These are phyloP conservation scores for Vaccinium vitisidaea DNA, from an alignment of 148 eudicot genomes.

Conservation along the genomic window DNA sequence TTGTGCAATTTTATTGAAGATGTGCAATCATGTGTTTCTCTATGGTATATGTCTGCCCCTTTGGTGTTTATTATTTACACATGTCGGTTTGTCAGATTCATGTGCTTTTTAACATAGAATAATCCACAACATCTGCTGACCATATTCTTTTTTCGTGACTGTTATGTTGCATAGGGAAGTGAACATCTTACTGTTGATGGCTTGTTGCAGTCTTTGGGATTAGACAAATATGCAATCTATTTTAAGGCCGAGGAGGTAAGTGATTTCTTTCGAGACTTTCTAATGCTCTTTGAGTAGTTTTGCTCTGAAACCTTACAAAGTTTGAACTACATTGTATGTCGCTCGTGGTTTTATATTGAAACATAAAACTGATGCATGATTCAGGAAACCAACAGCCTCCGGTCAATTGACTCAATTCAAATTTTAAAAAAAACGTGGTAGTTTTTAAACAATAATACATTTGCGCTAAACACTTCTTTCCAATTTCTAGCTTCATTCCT, in stretches of 20 bases:
- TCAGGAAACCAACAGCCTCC: too few relatives aligned
- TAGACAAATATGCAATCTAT: constrained; percentile 61
- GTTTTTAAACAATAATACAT: background rate
- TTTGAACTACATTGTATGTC: background rate
- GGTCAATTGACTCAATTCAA: background rate
- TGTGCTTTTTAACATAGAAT: background rate
- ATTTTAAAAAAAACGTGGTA: background rate
- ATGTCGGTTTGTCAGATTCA: background rate
- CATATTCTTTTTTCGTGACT: constrained; percentile 6
- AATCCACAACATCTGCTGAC: background rate
- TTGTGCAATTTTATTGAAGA: background rate
- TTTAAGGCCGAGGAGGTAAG: constrained; percentile 93
- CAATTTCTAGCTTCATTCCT: background rate
- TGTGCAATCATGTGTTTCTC: background rate
- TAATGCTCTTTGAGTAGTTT: constrained; percentile 2
- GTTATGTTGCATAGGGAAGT: constrained; percentile 47
- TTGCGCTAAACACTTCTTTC: background rate
- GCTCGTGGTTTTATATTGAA: too few relatives aligned
- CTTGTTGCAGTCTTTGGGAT: constrained; percentile 65
- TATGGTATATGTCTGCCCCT: background rate
- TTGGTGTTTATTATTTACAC: background rate
- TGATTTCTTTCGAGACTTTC: background rate
- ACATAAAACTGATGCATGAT: too few relatives aligned
- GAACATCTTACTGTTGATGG: constrained; percentile 61
- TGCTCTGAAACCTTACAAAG: background rate